phyloP scores from a whole-genome alignment of 768 basidiomycete genomes.

The Boletellus ananas region DNA sequence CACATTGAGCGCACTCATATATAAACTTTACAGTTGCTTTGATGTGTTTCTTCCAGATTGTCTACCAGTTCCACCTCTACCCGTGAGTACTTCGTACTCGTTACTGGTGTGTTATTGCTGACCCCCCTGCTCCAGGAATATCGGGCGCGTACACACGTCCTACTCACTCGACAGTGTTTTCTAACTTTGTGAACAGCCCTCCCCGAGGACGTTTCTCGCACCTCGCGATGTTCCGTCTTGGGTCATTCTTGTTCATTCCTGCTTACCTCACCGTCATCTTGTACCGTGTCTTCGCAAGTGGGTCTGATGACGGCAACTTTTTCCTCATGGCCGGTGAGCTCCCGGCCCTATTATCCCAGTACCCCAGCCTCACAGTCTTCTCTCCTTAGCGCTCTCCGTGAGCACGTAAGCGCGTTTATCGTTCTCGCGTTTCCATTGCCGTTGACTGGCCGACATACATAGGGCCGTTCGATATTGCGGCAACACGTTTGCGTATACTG shows the following conservation, averaged over 20 bases:
- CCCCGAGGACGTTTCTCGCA: conserved; percentile 82
- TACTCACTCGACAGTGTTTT: neutral
- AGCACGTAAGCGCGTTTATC: conserved; percentile 64
- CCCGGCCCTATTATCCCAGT: neutral
- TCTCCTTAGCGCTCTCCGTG: conserved; percentile 54
- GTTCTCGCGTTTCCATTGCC: neutral
- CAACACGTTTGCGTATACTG: conserved; percentile 84
- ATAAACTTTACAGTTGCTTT: conserved; percentile 60
- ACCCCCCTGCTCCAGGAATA: conserved; percentile 44
- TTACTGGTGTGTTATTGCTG: neutral
- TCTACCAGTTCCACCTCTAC: conserved; percentile 88
- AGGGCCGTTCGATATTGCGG: conserved; percentile 89
- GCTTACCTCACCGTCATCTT: conserved; percentile 78
- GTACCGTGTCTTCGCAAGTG: conserved; percentile 70
- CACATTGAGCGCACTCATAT: conserved; percentile 4
- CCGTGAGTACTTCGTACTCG: conserved; percentile 50
- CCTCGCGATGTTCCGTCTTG: conserved; percentile 86
- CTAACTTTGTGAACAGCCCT: conserved; percentile 44
- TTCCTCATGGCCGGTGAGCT: conserved; percentile 76
- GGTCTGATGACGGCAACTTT: conserved; percentile 65
- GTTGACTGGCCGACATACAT: conserved; percentile 2
- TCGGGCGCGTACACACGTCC: conserved; percentile 44
- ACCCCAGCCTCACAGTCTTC: conserved; percentile 2
- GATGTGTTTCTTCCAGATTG: conserved; percentile 93
- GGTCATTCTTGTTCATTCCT: conserved; percentile 82